Conservation (phyloP, 208 protist species). For the Acanthamoeba lenticulata region DNA sequence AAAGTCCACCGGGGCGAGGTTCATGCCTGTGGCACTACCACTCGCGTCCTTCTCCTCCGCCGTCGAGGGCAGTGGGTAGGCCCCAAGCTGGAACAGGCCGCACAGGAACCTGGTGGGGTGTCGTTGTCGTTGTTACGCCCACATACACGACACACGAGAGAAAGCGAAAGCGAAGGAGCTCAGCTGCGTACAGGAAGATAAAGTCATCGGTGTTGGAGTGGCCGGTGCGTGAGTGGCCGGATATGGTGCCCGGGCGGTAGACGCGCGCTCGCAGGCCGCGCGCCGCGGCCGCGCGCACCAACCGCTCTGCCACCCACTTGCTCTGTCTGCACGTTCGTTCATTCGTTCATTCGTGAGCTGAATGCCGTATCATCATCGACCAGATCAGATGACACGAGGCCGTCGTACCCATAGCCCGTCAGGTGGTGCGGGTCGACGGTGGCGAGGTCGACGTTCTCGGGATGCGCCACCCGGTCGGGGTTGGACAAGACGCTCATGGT, state of each 20-base stretch:
- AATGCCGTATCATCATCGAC: no score
- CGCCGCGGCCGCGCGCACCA: not conserved
- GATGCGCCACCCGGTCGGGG: not conserved
- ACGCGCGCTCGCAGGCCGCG: not conserved
- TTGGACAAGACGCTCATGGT: conserved; percentile 46
- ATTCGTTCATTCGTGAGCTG: no score
- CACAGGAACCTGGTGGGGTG: not conserved
- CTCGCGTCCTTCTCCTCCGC: not conserved
- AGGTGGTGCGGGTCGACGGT: not conserved
- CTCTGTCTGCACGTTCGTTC: conserved; percentile 30
- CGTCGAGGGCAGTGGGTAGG: not conserved
- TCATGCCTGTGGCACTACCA: not conserved
- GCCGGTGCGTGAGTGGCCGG: conserved; percentile 1
- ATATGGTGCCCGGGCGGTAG: conserved; percentile 50
- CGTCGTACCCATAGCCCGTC: conserved; percentile 24
- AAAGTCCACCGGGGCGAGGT: conserved; percentile 39
- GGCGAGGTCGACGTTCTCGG: conserved; percentile 18
- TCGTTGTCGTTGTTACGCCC: not conserved
- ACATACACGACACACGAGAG: not conserved
- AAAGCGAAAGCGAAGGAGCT: no score
- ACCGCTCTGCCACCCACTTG: conserved; percentile 56
- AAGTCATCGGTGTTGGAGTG: conserved; percentile 43
- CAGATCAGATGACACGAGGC: no score
- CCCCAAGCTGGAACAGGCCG: not conserved
- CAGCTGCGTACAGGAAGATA: not conserved